Evolutionary conservation across 83 land plant species (phyloP), one percentile per base, ranked within the genome.

Genomic region (Picea engelmannii): DNA sequence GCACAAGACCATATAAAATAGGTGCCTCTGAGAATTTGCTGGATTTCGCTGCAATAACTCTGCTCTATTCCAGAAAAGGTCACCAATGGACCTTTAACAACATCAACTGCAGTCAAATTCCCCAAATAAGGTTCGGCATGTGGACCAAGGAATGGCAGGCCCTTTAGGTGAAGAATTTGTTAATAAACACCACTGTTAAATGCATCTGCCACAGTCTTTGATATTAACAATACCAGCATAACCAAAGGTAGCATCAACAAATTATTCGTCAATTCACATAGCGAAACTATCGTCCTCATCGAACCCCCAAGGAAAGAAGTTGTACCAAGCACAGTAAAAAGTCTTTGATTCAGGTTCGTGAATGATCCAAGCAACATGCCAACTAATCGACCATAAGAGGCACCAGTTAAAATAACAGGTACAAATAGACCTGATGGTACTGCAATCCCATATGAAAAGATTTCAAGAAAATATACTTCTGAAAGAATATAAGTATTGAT

Each of bases 351-450:
- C 25, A 93, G 77, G 23, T 88, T 52, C 4, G 85, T 65, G 18
- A 84, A 42, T 35, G 82, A 58, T n/a, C 87, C 81, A 61, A 91
- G 64, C 31, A 91, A 63, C 69, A 84, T 85, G 4, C 95, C 93
- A 52, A 89, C 80, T 13, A 91, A 84, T 27, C 93, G 91, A 64
- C 95, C 95, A 80, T 90, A 89, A 21, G 89, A 15, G 55, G 94
- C 91, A 25, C 95, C 95, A 71, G 86, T 81, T 16, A 93, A 79
- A 58, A 93, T 93, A 18, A 91, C 88, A 69, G 95, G 93, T 15
- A 93, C 80, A 52, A 93, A 93, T 31, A 93, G 88, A 8, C 95
- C 95, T 12, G 95, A 93, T 23, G 95, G 95, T 10, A 93, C 90
- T 78, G 93, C 89, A 24, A 91, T 81, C 11, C 95, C 95, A 62